Conservation (phyloP, 768 basidiomycete species). For the Daedaleopsis nitida region DNA sequence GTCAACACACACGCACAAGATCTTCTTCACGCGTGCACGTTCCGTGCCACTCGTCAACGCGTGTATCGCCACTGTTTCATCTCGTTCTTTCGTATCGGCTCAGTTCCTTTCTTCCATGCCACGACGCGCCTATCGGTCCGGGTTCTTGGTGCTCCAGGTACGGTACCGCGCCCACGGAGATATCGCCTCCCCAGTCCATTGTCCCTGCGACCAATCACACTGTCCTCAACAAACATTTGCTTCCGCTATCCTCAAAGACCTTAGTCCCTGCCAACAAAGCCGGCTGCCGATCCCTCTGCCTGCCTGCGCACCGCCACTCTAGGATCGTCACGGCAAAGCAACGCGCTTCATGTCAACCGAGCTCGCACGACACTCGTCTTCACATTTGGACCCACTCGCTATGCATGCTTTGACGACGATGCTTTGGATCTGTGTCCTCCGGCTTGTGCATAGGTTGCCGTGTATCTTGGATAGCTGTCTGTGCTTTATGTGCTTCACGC, state of each 20-base stretch:
- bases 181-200: too few species aligned
- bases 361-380: background rate
- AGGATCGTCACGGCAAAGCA: background rate
- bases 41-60: background rate
- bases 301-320: background rate
- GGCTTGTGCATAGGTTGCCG: background rate
- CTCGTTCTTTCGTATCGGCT: background rate
- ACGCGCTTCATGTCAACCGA: too few species aligned
- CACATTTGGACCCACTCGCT: background rate
- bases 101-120: background rate
- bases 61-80: background rate
- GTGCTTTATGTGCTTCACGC: background rate
- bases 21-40: too few species aligned
- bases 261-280: too few species aligned
- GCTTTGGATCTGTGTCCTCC: background rate
- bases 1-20: background rate
- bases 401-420: background rate
- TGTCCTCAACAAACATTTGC: background rate
- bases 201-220: background rate
- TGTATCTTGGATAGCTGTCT: background rate
- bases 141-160: too few species aligned
- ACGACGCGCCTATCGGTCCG: background rate
- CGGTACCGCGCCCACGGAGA: too few species aligned
- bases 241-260: too few species aligned
- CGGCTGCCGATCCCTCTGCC: background rate